These are phyloP conservation scores for Cyberlindnera euphorbiae DNA, from an alignment of 805 yeast species.

Conservation along the genomic window DNA sequence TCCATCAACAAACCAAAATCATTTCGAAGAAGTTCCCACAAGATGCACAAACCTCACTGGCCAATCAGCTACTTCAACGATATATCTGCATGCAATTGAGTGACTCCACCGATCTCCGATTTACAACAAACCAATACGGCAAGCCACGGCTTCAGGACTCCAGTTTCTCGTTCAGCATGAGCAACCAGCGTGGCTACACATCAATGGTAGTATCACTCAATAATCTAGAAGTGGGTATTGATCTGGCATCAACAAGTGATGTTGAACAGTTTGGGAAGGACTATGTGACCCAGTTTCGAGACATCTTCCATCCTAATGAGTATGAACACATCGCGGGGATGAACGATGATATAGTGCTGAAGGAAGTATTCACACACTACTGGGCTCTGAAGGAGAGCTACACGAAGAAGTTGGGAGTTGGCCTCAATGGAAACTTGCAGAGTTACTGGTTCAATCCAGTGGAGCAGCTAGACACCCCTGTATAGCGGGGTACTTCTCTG, in stretches of 20 bases:
- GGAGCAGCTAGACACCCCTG: too few relatives aligned
- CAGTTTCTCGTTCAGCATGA: conserved; percentile 46
- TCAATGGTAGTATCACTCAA: conserved; percentile 36
- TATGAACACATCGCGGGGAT: conserved; percentile 25
- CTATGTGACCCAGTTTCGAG: conserved; percentile 35
- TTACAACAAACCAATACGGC: conserved; percentile 41
- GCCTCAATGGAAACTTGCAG: conserved; percentile 37
- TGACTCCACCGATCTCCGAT: conserved; percentile 20
- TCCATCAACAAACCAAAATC: conserved; percentile 38
- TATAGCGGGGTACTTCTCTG: too few relatives aligned
- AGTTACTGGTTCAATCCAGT: conserved; percentile 27
- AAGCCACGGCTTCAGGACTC: conserved; percentile 44
- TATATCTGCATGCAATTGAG: conserved; percentile 35
- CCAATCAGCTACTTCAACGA: conserved; percentile 42
- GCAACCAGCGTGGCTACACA: conserved; percentile 51
- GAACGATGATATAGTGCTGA: conserved; percentile 6
- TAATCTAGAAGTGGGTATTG: conserved; percentile 38
- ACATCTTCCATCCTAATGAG: conserved; percentile 39
- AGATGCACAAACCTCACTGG: conserved; percentile 36
- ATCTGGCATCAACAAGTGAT: conserved; percentile 37
- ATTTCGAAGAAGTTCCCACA: conserved; percentile 32
- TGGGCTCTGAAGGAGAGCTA: conserved; percentile 84
- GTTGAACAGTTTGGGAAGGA: conserved; percentile 22
- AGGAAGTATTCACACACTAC: conserved; percentile 44
- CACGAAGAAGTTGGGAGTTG: conserved; percentile 62